Conservation (phyloP, 805 yeast species). For the Nakazawaea populi region DNA sequence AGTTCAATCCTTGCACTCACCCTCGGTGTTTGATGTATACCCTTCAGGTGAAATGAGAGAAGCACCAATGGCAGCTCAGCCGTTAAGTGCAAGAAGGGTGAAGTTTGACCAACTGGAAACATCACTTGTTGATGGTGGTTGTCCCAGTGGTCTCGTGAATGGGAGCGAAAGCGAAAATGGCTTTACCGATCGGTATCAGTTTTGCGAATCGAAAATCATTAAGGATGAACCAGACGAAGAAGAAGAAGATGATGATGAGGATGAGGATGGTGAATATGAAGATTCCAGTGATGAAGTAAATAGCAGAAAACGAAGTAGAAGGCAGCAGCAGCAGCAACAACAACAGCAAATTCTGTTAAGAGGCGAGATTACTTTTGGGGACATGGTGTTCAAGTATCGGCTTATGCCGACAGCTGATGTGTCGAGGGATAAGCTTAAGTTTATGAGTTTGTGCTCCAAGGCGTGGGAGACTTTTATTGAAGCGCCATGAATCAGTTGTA, state of each 20-base stretch:
- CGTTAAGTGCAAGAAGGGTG: constrained; percentile 34
- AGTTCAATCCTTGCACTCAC: background rate
- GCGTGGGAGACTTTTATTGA: constrained; percentile 18
- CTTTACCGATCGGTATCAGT: too few species aligned
- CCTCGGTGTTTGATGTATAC: constrained; percentile 33
- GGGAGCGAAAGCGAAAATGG: too few species aligned
- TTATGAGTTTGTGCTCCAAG: constrained; percentile 18
- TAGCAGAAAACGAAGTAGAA: background rate
- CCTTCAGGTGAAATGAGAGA: constrained; percentile 29
- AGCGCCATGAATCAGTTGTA: background rate
- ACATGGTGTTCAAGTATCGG: constrained; percentile 4
- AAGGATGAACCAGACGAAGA: background rate
- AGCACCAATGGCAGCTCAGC: constrained; percentile 37
- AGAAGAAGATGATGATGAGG: background rate
- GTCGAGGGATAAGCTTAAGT: constrained; percentile 13
- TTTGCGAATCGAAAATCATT: too few species aligned
- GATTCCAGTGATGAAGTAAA: background rate
- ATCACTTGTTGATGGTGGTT: too few species aligned
- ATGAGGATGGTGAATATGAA: background rate
- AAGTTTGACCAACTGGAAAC: constrained; percentile 13
- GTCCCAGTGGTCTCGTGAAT: too few species aligned
- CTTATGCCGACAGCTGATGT: background rate
- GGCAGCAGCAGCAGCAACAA: background rate
- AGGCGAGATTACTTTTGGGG: constrained; percentile 6
- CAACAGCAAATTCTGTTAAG: constrained; percentile 19